Evolutionary conservation across 352 stramenopile genomes (phyloP).

Genomic region (Pilasporangium apinafurcum): DNA sequence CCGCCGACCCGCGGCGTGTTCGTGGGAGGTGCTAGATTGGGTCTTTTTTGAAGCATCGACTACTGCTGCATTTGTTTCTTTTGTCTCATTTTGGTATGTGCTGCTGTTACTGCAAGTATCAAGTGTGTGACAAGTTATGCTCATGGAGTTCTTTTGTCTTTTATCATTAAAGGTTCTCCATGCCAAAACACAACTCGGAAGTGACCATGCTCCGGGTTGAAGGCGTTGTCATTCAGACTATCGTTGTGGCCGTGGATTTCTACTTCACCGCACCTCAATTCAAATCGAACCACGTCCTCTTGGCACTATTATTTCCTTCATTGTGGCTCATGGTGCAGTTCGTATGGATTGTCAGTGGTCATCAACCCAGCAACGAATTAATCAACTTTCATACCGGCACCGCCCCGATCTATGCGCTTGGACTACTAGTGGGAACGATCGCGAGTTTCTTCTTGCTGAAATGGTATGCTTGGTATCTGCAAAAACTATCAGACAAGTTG

Average conservation of each 20-base stretch:
- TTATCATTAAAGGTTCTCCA: conserved; percentile 22
- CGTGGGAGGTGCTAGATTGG: conserved; percentile 64
- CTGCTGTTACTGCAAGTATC: no score
- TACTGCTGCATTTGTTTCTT: conserved; percentile 29
- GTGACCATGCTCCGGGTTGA: conserved; percentile 22
- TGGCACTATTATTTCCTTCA: conserved; percentile 49
- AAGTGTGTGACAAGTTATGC: no score
- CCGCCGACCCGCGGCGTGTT: conserved; percentile 36
- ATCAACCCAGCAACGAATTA: conserved; percentile 44
- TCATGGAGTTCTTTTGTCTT: background rate
- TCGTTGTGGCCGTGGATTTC: conserved; percentile 46
- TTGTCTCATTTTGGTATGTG: conserved; percentile 50
- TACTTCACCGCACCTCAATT: conserved; percentile 55
- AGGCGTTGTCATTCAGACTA: conserved; percentile 29
- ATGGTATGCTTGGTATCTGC: conserved; percentile 24
- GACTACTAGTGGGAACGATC: conserved; percentile 26
- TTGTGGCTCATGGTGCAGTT: conserved; percentile 52
- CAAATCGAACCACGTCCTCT: conserved; percentile 53
- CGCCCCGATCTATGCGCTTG: conserved; percentile 22
- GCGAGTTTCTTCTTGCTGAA: conserved; percentile 37
- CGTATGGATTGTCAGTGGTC: conserved; percentile 43
- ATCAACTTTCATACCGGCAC: conserved; percentile 53
- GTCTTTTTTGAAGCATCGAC: conserved; percentile 58
- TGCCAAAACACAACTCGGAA: conserved; percentile 25
- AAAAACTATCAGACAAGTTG: conserved; percentile 19